Evolutionary conservation across 1,139 yeast genomes (phyloP).

Genomic region (Hyphopichia pseudoburtonii): DNA sequence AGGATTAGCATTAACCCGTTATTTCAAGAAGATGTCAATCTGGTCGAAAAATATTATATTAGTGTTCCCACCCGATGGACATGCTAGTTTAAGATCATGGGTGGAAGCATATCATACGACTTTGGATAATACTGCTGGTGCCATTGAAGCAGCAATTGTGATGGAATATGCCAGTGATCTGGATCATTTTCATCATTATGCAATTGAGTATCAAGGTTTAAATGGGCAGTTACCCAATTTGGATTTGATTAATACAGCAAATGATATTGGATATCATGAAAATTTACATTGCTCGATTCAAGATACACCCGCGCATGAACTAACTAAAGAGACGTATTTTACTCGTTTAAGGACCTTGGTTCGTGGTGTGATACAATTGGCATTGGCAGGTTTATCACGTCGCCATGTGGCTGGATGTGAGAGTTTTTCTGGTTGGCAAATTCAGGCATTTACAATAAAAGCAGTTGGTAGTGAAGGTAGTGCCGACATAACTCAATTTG

Average conservation of each 20-base stretch:
- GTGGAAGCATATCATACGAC: constrained; percentile 91
- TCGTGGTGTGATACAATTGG: constrained; percentile 65
- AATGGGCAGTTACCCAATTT: constrained; percentile 96
- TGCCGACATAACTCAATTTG: constrained; percentile 85
- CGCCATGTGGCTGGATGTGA: constrained; percentile 70
- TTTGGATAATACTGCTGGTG: constrained; percentile 89
- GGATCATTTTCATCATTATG: constrained; percentile 75
- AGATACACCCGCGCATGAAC: constrained; percentile 48
- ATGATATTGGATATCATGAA: constrained; percentile 70
- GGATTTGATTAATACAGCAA: constrained; percentile 83
- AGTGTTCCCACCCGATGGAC: constrained; percentile 76
- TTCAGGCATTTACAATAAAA: constrained; percentile 80
- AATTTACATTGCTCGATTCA: constrained; percentile 70
- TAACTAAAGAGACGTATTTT: constrained; percentile 45
- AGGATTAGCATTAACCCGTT: constrained; percentile 71
- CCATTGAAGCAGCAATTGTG: constrained; percentile 88
- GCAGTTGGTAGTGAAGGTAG: constrained; percentile 62
- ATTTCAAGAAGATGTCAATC: constrained; percentile 79
- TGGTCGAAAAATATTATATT: constrained; percentile 95
- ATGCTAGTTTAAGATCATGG: constrained; percentile 76
- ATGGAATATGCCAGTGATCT: constrained; percentile 70
- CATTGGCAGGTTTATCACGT: constrained; percentile 64
- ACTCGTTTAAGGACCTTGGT: constrained; percentile 61
- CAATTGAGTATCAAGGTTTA: constrained; percentile 79
- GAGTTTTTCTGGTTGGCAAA: constrained; percentile 94